Base-by-base conservation (phyloP, 1,284 basidiomycete species). In the Ceratobasidium sp. region DNA sequence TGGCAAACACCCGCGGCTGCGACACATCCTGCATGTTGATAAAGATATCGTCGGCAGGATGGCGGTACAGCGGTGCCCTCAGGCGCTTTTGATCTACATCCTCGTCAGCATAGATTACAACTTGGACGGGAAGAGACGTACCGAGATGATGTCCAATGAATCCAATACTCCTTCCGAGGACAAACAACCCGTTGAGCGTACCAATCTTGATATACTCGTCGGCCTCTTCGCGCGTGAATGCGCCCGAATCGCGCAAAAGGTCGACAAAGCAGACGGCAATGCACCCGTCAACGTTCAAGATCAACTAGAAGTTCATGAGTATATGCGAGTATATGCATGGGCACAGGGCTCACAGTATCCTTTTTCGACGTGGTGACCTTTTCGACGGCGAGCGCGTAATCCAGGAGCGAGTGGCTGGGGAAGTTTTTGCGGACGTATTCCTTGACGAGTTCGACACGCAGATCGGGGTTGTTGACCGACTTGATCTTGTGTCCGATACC, bases 401-500 rank as follows among this genome's bases (percentile, higher is more conserved):
- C 96, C 77, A 99, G 89, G 72, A 95, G 84, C 73, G 86, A 88
- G 83, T 94, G 88, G 78, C 88, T 90, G 6, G 96, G 96, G 92
- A 99, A 99, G 86, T 97, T 84, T 83, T 97, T 95, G 81, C 79
- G 84, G 72, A 97, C 96, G 77, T 93, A 99, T 82, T 97, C 94
- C 86, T 98, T 98, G 72, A 99, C 96, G 70, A 99, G 91, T 82
- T 96, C 91, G 75, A 99, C 96, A 80, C 96, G 94, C 60, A 94
- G 83, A 85, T 96, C 94, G 70, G 94, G 95, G 87, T 97, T 97
- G 82, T 94, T 96, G 77, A 95, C 93, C 75, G 92, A 94, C 90
- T 99, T 99, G 86, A 99, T 98, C 87, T 98, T 98, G 89, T 99
- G 96, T 69, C 96, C 96, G 76, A 99, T 99, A 85, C 96, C 96